These are phyloP conservation scores for Stenogyne calaminthoides DNA, from an alignment of 305 asterid genomes.

Conservation along the genomic window DNA sequence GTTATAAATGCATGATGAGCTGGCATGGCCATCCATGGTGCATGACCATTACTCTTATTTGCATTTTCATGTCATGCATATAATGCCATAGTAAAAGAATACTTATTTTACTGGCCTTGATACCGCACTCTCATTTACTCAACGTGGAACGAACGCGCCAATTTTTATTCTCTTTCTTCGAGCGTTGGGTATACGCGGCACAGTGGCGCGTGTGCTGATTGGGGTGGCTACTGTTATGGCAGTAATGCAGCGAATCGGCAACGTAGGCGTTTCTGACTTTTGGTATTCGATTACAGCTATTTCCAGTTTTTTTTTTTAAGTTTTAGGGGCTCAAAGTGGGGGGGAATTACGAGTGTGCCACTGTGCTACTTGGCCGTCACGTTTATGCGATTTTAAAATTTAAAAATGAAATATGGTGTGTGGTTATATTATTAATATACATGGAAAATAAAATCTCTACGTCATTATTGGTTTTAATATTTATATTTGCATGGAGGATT, in stretches of 20 bases:
- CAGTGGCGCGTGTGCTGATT: background rate
- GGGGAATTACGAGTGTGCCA: slow-evolving; percentile 40
- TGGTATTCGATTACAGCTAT: slow-evolving; percentile 39
- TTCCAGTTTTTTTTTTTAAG: background rate
- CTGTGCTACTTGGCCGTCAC: slow-evolving; percentile 40
- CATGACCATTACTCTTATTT: slow-evolving; percentile 29
- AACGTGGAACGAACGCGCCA: background rate
- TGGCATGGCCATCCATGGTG: slow-evolving; percentile 42
- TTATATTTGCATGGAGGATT: background rate
- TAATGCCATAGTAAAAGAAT: slow-evolving; percentile 28
- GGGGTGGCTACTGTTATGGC: slow-evolving; percentile 14
- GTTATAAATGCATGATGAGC: slow-evolving; percentile 34
- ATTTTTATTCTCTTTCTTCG: accelerated
- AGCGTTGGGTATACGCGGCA: background rate
- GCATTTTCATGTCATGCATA: slow-evolving; percentile 22
- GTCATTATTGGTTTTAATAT: background rate
- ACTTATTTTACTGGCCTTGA: background rate
- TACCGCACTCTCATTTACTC: accelerated
- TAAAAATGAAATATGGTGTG: background rate
- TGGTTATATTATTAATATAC: background rate
- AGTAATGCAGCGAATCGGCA: slow-evolving; percentile 50
- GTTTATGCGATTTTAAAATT: background rate
- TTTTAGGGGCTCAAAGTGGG: slow-evolving; percentile 14
- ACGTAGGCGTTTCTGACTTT: slow-evolving; percentile 43
- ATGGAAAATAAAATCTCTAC: background rate